These are phyloP conservation scores for Phlyctochytrium arcticum DNA, from an alignment of 192 early-diverging fungal genomes.

Conservation along the genomic window DNA sequence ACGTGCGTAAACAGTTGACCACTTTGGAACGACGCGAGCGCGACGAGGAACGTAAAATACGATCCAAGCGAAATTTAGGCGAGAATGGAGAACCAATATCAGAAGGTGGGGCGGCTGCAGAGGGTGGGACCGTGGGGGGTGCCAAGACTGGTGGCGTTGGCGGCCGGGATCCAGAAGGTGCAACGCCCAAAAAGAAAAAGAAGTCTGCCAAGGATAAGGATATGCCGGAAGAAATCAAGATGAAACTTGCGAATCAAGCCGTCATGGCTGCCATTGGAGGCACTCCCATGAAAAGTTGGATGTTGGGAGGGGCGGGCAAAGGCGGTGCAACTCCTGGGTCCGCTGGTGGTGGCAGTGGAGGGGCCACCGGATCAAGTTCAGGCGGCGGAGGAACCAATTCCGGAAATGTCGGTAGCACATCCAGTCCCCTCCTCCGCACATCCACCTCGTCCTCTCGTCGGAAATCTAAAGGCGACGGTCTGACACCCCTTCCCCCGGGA, in stretches of 20 bases:
- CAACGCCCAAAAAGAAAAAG: constrained; percentile 6
- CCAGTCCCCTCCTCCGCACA: too few relatives aligned
- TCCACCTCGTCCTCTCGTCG: too few relatives aligned
- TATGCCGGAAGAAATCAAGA: constrained; percentile 15
- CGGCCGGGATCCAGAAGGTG: background rate
- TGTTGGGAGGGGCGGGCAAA: constrained; percentile 9
- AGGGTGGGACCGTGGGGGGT: background rate
- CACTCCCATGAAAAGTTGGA: constrained; percentile 17
- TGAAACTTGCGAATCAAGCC: constrained; percentile 18
- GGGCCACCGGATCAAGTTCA: background rate
- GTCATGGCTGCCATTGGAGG: constrained; percentile 9
- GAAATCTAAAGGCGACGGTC: too few relatives aligned
- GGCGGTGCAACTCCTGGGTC: background rate
- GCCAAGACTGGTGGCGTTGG: background rate
- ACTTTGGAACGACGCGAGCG: constrained; percentile 10
- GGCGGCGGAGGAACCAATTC: background rate
- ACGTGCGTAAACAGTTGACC: constrained; percentile 7
- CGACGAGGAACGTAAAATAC: background rate
- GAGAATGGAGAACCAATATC: background rate
- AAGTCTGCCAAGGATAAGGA: constrained; percentile 4
- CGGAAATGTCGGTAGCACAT: background rate
- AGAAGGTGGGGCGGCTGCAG: background rate
- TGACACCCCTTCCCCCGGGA: too few relatives aligned
- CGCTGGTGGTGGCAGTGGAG: background rate
- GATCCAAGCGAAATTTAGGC: background rate